These are phyloP conservation scores for Triticum timopheevii DNA, from an alignment of 176 grass and related monocot genomes.

Conservation along the genomic window DNA sequence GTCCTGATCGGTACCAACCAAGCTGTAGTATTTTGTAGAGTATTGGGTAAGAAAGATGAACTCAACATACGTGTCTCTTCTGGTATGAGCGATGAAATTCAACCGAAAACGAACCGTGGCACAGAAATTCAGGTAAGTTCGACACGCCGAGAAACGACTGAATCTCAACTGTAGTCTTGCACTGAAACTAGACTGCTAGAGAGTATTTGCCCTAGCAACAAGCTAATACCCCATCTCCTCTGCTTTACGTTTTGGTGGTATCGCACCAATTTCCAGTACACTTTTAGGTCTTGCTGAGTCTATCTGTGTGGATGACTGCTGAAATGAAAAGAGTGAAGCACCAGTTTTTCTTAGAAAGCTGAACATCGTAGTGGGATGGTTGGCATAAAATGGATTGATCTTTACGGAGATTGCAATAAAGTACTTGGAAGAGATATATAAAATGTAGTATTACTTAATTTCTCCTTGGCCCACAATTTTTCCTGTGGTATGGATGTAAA, in stretches of 20 bases:
- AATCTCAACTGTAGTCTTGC: background rate
- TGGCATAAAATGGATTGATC: background rate
- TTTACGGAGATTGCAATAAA: background rate
- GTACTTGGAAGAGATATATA: background rate
- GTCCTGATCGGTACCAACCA: background rate
- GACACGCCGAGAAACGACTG: background rate
- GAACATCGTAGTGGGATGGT: background rate
- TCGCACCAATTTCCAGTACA: constrained; percentile 15
- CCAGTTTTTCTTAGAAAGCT: background rate
- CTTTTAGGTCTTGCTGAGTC: background rate
- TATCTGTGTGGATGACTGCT: background rate
- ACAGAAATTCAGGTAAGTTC: background rate
- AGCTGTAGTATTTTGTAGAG: background rate
- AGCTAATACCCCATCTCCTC: background rate
- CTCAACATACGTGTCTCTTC: background rate
- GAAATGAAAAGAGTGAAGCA: constrained; percentile 16
- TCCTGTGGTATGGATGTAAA: background rate
- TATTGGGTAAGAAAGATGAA: background rate
- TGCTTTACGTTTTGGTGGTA: background rate
- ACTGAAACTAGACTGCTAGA: background rate
- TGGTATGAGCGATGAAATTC: background rate
- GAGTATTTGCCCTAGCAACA: constrained; percentile 20
- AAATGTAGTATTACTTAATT: background rate
- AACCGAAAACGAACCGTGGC: background rate
- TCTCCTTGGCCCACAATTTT: background rate